phyloP scores from a whole-genome alignment of 495 filamentous ascomycete species.

The Haplographium delicatum region DNA sequence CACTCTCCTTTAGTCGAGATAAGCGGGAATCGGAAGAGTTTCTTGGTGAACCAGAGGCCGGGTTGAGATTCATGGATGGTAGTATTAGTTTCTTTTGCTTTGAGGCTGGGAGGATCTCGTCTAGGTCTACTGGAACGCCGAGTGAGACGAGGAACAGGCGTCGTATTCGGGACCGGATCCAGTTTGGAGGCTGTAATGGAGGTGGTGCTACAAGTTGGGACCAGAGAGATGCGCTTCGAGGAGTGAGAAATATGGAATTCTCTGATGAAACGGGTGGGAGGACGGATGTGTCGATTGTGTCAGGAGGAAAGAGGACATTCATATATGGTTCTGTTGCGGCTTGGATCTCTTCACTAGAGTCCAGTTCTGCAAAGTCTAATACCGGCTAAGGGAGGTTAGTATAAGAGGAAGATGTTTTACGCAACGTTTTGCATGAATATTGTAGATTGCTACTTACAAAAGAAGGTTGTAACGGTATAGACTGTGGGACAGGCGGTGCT shows the following conservation, averaged over 20 bases:
- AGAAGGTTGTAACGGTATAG: constrained; percentile 34
- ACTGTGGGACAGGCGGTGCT: constrained; percentile 39
- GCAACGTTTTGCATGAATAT: constrained; percentile 4
- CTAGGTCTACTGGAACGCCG: constrained; percentile 91
- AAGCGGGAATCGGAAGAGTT: constrained; percentile 48
- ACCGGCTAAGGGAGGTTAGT: constrained; percentile 48
- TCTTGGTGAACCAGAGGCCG: constrained; percentile 32
- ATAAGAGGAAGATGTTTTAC: not conserved
- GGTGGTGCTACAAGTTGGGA: constrained; percentile 93
- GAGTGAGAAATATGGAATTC: constrained; percentile 60
- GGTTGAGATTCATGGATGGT: constrained; percentile 66
- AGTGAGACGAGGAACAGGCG: constrained; percentile 94
- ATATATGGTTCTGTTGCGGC: constrained; percentile 48
- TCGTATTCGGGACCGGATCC: constrained; percentile 94
- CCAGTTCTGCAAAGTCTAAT: constrained; percentile 63
- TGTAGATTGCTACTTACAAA: constrained; percentile 43
- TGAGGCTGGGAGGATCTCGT: constrained; percentile 92
- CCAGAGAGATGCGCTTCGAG: constrained; percentile 82
- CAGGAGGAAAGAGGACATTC: constrained; percentile 50
- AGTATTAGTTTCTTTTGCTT: constrained; percentile 98
- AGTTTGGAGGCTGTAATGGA: constrained; percentile 92
- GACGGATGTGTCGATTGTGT: constrained; percentile 43
- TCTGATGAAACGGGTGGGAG: constrained; percentile 41
- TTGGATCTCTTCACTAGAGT: constrained; percentile 43
- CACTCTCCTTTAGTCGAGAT: constrained; percentile 44